phyloP scores from a whole-genome alignment of 768 basidiomycete species.

The Pisolithus sp. region DNA sequence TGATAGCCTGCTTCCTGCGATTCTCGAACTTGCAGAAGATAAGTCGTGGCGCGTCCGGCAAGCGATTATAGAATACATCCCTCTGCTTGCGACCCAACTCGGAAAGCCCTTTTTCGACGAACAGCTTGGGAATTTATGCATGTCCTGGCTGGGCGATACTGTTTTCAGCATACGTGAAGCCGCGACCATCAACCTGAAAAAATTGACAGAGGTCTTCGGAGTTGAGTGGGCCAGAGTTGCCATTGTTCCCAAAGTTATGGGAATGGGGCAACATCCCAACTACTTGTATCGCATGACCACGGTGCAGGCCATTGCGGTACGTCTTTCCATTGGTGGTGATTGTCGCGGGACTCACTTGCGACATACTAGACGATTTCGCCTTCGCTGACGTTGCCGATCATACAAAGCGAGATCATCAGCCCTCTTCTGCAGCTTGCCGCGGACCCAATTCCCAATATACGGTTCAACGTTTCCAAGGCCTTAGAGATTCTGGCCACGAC shows the following conservation, averaged over 20 bases:
- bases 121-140: conserved; percentile 91
- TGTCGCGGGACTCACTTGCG: conserved; percentile 6
- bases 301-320: conserved; percentile 93
- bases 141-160: conserved; percentile 98
- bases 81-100: conserved; percentile 96
- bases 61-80: conserved; percentile 99
- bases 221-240: conserved; percentile 93
- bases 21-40: conserved; percentile 96
- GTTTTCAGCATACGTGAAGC: conserved; percentile 98
- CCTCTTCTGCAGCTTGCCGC: conserved; percentile 75
- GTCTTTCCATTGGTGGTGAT: conserved; percentile 17
- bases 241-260: conserved; percentile 95
- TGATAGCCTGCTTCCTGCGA: conserved; percentile 93
- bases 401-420: conserved; percentile 77
- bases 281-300: conserved; percentile 99
- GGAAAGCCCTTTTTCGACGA: conserved; percentile 98
- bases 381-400: conserved; percentile 76
- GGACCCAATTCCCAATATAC: conserved; percentile 97
- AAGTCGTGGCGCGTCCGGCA: conserved; percentile 99
- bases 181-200: conserved; percentile 95
- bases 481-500: conserved; percentile 81
- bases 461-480: conserved; percentile 97
- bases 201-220: conserved; percentile 96
- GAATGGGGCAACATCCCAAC: conserved; percentile 95
- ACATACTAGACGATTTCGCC: conserved; percentile 84